Evolutionary conservation across 768 basidiomycete genomes (phyloP).

Genomic region (Tulasnella sp.): DNA sequence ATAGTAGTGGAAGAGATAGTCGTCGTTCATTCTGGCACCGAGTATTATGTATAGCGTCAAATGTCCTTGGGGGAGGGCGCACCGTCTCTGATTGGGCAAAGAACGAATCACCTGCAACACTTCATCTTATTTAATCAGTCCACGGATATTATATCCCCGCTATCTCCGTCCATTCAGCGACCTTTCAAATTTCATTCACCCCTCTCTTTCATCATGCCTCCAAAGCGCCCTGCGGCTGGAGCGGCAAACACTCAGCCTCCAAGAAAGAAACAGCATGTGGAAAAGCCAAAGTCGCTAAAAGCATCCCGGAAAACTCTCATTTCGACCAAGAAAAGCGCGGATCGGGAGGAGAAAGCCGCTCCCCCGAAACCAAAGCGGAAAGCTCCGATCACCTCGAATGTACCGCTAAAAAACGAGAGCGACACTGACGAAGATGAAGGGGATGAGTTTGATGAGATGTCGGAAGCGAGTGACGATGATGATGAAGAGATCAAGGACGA

Average conservation of each 20-base stretch:
- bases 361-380: not conserved
- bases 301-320: not conserved
- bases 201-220: not conserved
- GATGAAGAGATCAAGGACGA: not conserved
- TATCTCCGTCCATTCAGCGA: not conserved
- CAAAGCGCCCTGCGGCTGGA: not conserved
- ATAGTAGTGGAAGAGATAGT: slow-evolving; percentile 13
- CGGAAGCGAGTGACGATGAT: not conserved
- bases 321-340: not conserved
- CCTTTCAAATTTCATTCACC: not conserved
- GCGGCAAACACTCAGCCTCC: not conserved
- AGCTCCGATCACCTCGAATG: not conserved
- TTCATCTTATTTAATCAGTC: not conserved
- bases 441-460: not conserved
- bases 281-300: not conserved
- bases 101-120: slow-evolving; percentile 1
- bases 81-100: slow-evolving; percentile 4
- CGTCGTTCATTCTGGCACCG: slow-evolving; percentile 15
- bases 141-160: not conserved
- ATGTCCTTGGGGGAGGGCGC: not conserved
- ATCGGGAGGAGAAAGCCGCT: not conserved
- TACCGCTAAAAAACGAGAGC: not conserved
- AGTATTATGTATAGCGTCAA: not conserved
- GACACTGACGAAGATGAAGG: not conserved
- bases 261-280: not conserved